Evolutionary conservation across 805 yeast species (phyloP).

Genomic region (Cyberlindnera saturnus): DNA sequence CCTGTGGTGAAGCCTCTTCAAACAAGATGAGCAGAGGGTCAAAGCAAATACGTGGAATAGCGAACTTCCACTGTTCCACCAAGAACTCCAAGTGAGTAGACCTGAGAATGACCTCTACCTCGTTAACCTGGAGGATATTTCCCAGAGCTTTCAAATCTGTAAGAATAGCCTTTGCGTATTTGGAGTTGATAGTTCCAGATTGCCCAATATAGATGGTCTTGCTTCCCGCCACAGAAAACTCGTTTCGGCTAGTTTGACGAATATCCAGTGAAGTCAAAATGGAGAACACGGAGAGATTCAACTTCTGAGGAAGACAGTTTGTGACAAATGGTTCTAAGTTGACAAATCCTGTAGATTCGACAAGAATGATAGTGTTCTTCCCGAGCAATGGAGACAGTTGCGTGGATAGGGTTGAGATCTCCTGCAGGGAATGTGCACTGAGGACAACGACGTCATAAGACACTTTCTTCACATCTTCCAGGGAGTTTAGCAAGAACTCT

Average conservation of each 20-base stretch:
- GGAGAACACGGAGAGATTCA: slow-evolving; percentile 19
- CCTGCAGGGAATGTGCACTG: slow-evolving; percentile 46
- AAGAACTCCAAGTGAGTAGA: slow-evolving; percentile 50
- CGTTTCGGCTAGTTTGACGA: slow-evolving; percentile 20
- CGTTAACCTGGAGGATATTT: slow-evolving; percentile 22
- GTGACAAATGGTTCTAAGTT: slow-evolving; percentile 68
- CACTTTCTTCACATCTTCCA: slow-evolving; percentile 3
- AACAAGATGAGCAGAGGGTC: slow-evolving; percentile 71
- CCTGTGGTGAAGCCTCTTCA: slow-evolving; percentile 59
- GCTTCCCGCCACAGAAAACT: slow-evolving; percentile 11
- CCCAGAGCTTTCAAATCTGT: slow-evolving; percentile 32
- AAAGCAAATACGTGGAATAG: slow-evolving; percentile 71
- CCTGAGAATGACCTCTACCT: slow-evolving; percentile 8
- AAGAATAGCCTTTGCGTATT: slow-evolving; percentile 27
- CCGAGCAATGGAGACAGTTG: slow-evolving; percentile 33
- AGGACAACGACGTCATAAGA: slow-evolving; percentile 40
- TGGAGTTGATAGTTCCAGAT: slow-evolving; percentile 35
- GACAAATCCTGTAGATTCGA: slow-evolving; percentile 69
- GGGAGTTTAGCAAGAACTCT: background rate
- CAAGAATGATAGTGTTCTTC: slow-evolving; percentile 44
- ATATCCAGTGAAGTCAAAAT: slow-evolving; percentile 17
- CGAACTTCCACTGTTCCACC: slow-evolving; percentile 80
- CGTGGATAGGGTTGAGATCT: slow-evolving; percentile 37
- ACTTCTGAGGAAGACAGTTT: slow-evolving; percentile 43
- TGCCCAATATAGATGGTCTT: slow-evolving; percentile 27